Base-by-base conservation (phyloP, 495 filamentous ascomycete genomes). In the Terfezia claveryi region DNA sequence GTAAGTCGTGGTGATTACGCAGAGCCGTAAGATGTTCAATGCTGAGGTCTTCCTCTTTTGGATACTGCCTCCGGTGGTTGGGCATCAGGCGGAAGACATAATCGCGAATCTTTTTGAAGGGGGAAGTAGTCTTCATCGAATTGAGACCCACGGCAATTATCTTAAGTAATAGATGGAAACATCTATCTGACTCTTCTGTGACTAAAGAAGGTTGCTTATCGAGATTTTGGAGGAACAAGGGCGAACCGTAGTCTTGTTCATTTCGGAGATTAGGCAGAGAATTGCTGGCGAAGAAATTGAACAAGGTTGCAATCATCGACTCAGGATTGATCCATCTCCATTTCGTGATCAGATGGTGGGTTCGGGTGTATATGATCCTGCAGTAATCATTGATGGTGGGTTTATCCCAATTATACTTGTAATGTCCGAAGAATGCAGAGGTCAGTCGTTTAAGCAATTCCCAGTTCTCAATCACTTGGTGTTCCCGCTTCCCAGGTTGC, bases 131-230 rank as follows among this genome's bases (percentile, higher is more conserved):
- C 71, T 23, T 80, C 69, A 61, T 80, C 78, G 2, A 71, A 36
- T 74, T 74, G 36, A 95, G 72, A 10, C 80, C 80, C 57, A 79
- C 67, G 14, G 76, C 87, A 49, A 94, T 68, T 20, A 85, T 78
- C 63, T 98, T 98, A 49, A 95, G 72, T 55, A 94, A 78, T n/a
- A 94, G 81, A 65, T 93, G 83, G 59, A 98, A 98, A 57, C 85
- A 85, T n/a, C 77, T 75, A 61, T 98, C 91, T 32, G 80, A 78
- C 6, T 76, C 67, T 50, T 75, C 71, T 37, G 82, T 66, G 11
- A 73, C 70, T 14, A 94, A 66, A 1, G 71, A 71, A 8, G 82
- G 84, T 14, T 71, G 70, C 27, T 68, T 62, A 52, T 80, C 73
- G 2, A 96, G 79, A 50, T 81, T 67, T 54, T 85, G 79, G 7